Percentiles rank a stretch among this genome's conserved stretches.
These are phyloP conservation scores for Salix purpurea DNA, from an alignment of 345 rosid species.

Conservation along the genomic window DNA sequence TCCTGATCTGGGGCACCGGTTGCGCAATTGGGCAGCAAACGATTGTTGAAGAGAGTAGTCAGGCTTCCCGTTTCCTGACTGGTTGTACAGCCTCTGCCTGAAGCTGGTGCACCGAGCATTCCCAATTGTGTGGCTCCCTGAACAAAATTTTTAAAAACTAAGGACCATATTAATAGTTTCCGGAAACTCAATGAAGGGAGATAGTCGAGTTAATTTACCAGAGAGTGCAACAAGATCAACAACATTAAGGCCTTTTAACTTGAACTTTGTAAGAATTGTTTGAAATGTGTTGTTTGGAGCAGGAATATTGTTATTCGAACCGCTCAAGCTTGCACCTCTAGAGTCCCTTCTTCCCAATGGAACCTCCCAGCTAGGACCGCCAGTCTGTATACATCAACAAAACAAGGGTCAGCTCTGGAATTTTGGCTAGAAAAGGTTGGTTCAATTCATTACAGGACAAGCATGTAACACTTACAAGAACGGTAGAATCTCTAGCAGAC, in stretches of 20 bases:
- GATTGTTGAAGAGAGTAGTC: constrained; percentile 36
- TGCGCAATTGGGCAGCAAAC: constrained; percentile 19
- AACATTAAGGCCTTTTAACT: constrained; percentile 25
- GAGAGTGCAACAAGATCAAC: constrained; percentile 32
- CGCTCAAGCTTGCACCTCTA: constrained; percentile 29
- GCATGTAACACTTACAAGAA: constrained; percentile 47
- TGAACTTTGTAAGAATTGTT: constrained; percentile 28
- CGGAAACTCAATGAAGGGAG: background rate
- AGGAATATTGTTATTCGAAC: constrained; percentile 32
- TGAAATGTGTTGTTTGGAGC: constrained; percentile 36
- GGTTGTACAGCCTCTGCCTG: constrained; percentile 82
- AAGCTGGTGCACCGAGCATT: constrained; percentile 78
- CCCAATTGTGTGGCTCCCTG: constrained; percentile 83
- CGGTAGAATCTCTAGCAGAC: constrained; percentile 89
- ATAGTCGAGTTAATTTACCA: constrained; percentile 10
- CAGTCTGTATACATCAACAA: constrained; percentile 40
- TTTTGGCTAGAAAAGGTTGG: background rate
- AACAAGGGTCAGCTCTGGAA: background rate
- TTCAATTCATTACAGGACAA: background rate
- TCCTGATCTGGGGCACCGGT: constrained; percentile 26
- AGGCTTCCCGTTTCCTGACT: constrained; percentile 62
- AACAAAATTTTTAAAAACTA: background rate
- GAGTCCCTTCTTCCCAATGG: constrained; percentile 82
- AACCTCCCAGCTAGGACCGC: constrained; percentile 85
- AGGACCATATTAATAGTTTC: background rate